Percentiles rank a stretch among this genome's conserved stretches.
These are phyloP conservation scores for Phoenix roebelenii DNA, from an alignment of 176 grass and related monocot genomes.

Conservation along the genomic window DNA sequence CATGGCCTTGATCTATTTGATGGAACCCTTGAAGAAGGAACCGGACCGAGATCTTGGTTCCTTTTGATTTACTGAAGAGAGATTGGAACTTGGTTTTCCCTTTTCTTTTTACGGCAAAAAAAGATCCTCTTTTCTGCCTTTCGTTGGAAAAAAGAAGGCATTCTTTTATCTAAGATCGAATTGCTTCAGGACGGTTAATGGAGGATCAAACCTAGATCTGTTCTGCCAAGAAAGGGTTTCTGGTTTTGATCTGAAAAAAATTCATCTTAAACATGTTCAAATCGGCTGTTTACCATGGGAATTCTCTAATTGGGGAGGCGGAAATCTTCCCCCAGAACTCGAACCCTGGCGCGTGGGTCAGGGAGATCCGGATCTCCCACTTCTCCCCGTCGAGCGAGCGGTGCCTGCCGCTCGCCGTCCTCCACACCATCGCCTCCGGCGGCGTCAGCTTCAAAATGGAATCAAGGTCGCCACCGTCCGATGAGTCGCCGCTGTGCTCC, in stretches of 20 bases:
- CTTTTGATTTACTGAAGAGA: background rate
- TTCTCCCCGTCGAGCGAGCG: conserved; percentile 76
- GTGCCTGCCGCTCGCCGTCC: conserved; percentile 76
- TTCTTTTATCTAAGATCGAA: background rate
- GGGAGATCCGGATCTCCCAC: conserved; percentile 84
- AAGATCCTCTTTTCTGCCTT: background rate
- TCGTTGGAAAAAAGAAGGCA: background rate
- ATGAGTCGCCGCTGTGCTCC: conserved; percentile 48
- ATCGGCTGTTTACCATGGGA: conserved; percentile 49
- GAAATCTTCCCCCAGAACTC: conserved; percentile 78
- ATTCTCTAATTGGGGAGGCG: conserved; percentile 52
- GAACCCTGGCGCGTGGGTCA: conserved; percentile 42
- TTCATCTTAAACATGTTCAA: conserved; percentile 51
- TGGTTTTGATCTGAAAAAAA: conserved; percentile 8
- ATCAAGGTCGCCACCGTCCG: conserved; percentile 34
- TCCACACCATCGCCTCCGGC: conserved; percentile 61
- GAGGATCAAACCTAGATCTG: conserved; percentile 15
- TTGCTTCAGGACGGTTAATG: background rate
- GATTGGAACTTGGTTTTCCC: background rate
- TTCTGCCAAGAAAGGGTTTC: background rate
- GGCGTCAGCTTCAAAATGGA: conserved; percentile 89
- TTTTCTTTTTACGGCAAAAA: background rate
- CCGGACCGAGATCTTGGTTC: conserved; percentile 1
- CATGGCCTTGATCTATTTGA: background rate
- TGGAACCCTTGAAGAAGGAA: conserved; percentile 6